Percentiles rank a stretch among this genome's conserved stretches.
Evolutionary conservation across 345 rosid species (phyloP).

Genomic region (Lepidium aucheri): DNA sequence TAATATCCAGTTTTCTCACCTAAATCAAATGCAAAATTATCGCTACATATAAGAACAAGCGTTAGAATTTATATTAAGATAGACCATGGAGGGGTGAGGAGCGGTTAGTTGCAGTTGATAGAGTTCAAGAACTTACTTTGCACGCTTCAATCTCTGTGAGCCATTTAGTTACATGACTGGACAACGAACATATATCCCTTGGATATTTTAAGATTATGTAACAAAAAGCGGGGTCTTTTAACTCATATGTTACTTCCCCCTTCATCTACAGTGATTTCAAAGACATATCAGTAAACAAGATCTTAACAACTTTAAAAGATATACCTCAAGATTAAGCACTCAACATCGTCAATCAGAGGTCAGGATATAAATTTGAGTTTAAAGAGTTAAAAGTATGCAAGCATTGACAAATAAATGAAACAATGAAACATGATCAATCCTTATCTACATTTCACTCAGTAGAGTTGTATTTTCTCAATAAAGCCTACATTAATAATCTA

Average conservation of each 20-base stretch:
- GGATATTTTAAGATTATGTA: slow-evolving; percentile 55
- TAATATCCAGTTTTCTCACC: slow-evolving; percentile 32
- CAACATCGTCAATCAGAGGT: background rate
- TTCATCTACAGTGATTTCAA: slow-evolving; percentile 41
- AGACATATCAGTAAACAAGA: background rate
- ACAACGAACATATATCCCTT: slow-evolving; percentile 50
- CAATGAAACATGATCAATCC: slow-evolving; percentile 1
- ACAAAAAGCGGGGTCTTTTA: slow-evolving; percentile 75
- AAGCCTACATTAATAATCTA: slow-evolving; percentile 5
- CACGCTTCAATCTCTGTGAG: slow-evolving; percentile 62
- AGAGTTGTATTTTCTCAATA: background rate
- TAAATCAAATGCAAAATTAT: slow-evolving; percentile 12
- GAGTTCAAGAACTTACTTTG: slow-evolving; percentile 45
- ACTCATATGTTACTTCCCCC: slow-evolving; percentile 80
- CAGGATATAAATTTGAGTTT: background rate
- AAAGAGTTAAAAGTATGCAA: background rate
- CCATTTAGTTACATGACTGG: slow-evolving; percentile 68
- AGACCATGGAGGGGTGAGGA: background rate
- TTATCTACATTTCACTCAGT: background rate
- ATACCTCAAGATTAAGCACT: background rate
- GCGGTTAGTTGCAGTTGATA: background rate
- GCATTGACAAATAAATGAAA: background rate
- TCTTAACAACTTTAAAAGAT: background rate
- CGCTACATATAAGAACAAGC: background rate
- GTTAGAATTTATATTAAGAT: background rate